Conservation (phyloP, 495 filamentous ascomycete species). For the Collariella sp. region DNA sequence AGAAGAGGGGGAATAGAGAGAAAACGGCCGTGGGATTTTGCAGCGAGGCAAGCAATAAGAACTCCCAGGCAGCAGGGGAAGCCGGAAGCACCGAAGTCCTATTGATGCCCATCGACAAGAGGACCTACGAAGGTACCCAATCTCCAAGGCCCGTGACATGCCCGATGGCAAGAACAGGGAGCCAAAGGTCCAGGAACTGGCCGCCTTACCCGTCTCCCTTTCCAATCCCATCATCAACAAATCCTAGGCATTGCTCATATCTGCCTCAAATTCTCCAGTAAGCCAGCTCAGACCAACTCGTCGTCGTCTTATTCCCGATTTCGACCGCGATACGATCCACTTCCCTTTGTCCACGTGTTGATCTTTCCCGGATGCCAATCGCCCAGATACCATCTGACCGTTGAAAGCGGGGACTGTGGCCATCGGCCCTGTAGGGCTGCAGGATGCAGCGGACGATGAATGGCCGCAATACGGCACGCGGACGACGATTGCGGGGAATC, state of each 20-base stretch:
- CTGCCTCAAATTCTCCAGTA: neutral
- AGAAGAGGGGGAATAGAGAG: neutral
- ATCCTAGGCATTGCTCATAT: neutral
- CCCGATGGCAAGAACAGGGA: neutral
- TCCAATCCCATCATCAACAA: neutral
- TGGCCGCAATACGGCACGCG: slow-evolving; percentile 8
- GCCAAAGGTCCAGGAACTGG: neutral
- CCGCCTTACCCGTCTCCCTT: neutral
- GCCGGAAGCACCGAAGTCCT: neutral
- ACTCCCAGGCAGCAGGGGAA: neutral
- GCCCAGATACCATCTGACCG: neutral
- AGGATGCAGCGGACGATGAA: neutral
- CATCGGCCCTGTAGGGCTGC: slow-evolving; percentile 7
- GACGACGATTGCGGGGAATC: neutral
- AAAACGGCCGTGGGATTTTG: neutral
- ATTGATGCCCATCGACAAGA: neutral
- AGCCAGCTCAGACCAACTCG: no score
- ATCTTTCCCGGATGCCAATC: neutral
- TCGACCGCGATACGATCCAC: neutral
- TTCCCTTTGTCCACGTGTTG: slow-evolving; percentile 6
- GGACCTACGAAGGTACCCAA: neutral
- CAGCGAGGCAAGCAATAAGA: neutral
- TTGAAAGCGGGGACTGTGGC: neutral
- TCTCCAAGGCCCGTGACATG: neutral
- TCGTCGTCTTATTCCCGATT: neutral